Base-by-base conservation (phyloP, 345 rosid genomes). In the Salix exigua region DNA sequence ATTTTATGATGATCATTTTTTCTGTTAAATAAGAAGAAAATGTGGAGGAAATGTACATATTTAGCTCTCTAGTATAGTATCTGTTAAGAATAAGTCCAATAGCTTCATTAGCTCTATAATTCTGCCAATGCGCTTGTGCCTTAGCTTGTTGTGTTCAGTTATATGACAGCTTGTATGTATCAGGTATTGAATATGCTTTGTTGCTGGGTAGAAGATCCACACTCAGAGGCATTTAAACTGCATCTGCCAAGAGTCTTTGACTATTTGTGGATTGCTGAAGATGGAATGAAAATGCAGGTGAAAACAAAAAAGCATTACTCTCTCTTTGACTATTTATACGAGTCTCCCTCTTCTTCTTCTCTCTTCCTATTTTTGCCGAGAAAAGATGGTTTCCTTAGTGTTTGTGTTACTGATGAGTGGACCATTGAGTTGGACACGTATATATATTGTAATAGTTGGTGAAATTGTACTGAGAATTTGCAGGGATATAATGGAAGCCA, bases 281-380 rank as follows among this genome's bases (percentile, higher is more conserved):
- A 95, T 87, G 99, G 99, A 77, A 93, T 95, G 99, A 95, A 93
- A 91, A 88, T 93, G 94, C 91, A 95, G 99, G 99, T 90, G 4
- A 46, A 46, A 14, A 40, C 13, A 40, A 46, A 46, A 13, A 13
- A 46, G 50, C 3, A 50, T 21, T 40, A 26, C 4, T 2, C 1
- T 35, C n/a, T 55, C 40, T 50, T 53, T 44, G 23, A 66, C 66
- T 58, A 58, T 58, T 18, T 58, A 6, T 58, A 58, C n/a, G 6
- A 58, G 28, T 7, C 64, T 25, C 13, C 44, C 13, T 46, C 13
- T 46, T 46, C 50, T 46, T 46, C 50, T 46, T 44, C 4, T n/a
- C 28, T n/a, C 4, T n/a, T 7, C 23, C 23, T 60, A 60, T 60
- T 18, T 23, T 46, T 46, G 1, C 50, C 4, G 14, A 46, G 18